A percentile compares a stretch with the other conserved stretches of the same genome.
phyloP scores from a whole-genome alignment of 768 basidiomycete species.

The Symmetrospora coprosmae region DNA sequence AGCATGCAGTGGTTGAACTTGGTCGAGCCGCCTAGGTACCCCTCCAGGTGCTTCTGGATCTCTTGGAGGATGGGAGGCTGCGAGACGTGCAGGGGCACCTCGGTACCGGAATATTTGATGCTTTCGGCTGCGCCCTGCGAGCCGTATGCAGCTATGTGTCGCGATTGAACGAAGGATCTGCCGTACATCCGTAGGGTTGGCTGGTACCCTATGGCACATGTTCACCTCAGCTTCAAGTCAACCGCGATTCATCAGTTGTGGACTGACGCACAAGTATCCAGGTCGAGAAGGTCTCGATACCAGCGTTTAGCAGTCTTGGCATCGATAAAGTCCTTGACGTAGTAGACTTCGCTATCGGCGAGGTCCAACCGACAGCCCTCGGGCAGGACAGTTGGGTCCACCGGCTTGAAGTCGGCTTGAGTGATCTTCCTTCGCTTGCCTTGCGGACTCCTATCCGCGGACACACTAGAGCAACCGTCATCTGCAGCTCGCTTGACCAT shows the following conservation, averaged over 20 bases:
- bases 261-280: constrained; percentile 37
- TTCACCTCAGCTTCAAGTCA: neutral
- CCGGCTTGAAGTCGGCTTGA: constrained; percentile 7
- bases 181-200: constrained; percentile 42
- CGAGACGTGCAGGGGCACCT: constrained; percentile 37
- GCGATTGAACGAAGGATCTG: constrained; percentile 38
- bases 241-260: neutral
- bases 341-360: constrained; percentile 26
- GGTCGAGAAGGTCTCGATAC: constrained; percentile 35
- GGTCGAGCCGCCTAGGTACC: constrained; percentile 34
- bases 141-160: constrained; percentile 40
- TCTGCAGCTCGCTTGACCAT: too few species aligned
- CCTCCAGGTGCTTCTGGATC: constrained; percentile 37
- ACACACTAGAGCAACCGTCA: too few species aligned
- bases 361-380: neutral
- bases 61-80: constrained; percentile 36
- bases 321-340: constrained; percentile 34
- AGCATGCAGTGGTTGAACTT: constrained; percentile 42
- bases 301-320: constrained; percentile 32
- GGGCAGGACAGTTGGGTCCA: constrained; percentile 11
- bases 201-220: constrained; percentile 39
- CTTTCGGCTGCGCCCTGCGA: constrained; percentile 33
- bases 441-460: too few species aligned
- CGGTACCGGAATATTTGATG: constrained; percentile 39
- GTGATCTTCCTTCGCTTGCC: constrained; percentile 12